Evolutionary conservation across 1,139 yeast genomes (phyloP), one percentile per base, ranked within the genome.

Genomic region (Nakaseomyces bracarensis): DNA sequence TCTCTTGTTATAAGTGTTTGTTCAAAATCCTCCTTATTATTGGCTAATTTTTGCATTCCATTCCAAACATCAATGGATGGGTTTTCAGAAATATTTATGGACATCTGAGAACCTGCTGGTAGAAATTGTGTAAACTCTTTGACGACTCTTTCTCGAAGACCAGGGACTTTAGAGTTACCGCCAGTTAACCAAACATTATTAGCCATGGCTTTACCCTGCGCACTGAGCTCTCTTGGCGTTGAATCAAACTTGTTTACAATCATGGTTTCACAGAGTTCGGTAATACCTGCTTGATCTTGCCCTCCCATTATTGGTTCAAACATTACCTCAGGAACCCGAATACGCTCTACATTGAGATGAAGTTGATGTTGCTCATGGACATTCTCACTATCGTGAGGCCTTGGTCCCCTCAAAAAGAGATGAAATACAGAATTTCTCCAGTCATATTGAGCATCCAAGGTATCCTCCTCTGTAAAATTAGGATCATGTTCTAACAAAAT

Each of bases 271-370:
- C 80, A 72, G 35, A 87, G 64, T 61, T 93, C 98, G 15, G 75
- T 60, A 10, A 93, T 70, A 18, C 97, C 97, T 0, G 97, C 95
- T 63, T 89, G 97, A 61, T 93, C 98, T 26, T 87, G 68, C 11
- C 98, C 98, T 0, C 95, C 96, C 49, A 91, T 86, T 11, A 80
- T 74, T n/a, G 99, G 98, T 60, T 89, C 94, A 64, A 91, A 89
- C 40, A 86, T 60, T 1, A 89, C 80, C 62, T 93, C 99, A 0
- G 97, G 96, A 1, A 89, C 86, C 46, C 95, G 73, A 25, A 89
- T 82, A 45, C 98, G 73, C 63, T 93, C 99, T 25, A 89, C 73
- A 60, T 91, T 93, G 40, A 93, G 57, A 64, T 87, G 96, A 49
- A 93, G 69, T 64, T 91, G 97, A 63, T 89, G 95, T 41, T 82